These are phyloP conservation scores for Colletotrichum sp. DNA, from an alignment of 2,329 filamentous ascomycete genomes.

Conservation along the genomic window DNA sequence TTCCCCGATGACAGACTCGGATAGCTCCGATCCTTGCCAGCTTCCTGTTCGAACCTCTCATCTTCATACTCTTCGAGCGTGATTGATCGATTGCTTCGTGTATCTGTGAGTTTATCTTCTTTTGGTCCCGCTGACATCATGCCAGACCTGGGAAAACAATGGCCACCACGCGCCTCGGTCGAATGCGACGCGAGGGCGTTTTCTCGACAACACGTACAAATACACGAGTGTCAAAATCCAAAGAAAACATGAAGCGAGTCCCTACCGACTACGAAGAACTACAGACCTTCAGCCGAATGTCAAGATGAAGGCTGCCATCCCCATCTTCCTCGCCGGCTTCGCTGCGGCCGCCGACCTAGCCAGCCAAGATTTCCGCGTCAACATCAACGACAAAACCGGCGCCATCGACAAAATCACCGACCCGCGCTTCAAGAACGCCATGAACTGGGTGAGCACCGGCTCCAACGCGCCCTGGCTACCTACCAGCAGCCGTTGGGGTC, in stretches of 20 bases:
- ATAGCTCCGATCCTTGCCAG: neutral
- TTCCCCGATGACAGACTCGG: neutral
- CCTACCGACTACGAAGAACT: neutral
- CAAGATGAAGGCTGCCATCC: neutral
- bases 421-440: neutral
- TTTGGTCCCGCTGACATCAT: neutral
- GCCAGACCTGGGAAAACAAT: neutral
- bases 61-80: neutral
- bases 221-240: neutral
- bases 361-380: slow-evolving; percentile 2
- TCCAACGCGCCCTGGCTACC: slow-evolving; percentile 13
- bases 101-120: neutral
- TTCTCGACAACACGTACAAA: neutral
- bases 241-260: neutral
- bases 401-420: neutral
- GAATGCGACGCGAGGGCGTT: neutral
- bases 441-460: slow-evolving; percentile 14
- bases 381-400: slow-evolving; percentile 1
- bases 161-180: neutral
- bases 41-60: neutral
- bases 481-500: slow-evolving; percentile 10
- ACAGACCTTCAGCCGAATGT: neutral
- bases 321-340: neutral
- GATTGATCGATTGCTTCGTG: neutral
- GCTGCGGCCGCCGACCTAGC: neutral